Evolutionary conservation across 2,329 filamentous ascomycete species (phyloP), one percentile per base, ranked within the genome.

Genomic region (Bipolaris cookei): DNA sequence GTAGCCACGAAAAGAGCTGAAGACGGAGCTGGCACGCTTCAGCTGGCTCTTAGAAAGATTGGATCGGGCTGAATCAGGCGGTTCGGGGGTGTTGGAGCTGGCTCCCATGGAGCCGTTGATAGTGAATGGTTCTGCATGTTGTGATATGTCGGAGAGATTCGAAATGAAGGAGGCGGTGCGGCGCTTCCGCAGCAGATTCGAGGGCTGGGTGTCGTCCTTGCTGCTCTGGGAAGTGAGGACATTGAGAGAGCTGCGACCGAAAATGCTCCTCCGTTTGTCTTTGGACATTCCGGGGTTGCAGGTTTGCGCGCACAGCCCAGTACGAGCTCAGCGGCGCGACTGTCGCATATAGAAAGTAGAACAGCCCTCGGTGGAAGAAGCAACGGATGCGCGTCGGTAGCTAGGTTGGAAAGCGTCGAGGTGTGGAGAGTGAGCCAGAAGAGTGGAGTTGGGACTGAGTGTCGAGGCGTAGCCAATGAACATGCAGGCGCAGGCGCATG

Each of bases 1-100:
- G 47, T 83, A 74, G 34, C 80, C 83, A 58, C 82, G 80, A 48
- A 87, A 73, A 1, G 86, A 87, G 37, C 84, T 84, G 69, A 88
- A 86, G 23, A 86, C 78, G 3, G 85, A 87, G 66, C 66, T 73
- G 47, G 69, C 41, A 50, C 72, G 72, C 58, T 66, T 72, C 34
- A 59, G 50, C 44, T 61, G 67, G 28, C 62, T 58, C 46, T 66
- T 69, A 39, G 67, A 69, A 10, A 69, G 56, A 5, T 45, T 56
- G 5, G 66, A 61, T 30, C 59, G 58, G 30, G 60, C 62, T 16
- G 54, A 61, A 18, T 35, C 59, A 14, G 59, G 51, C 6, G 60
- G n/a, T 14, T 68, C 63, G 28, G 56, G 49, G 11, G 53, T 23
- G 32, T 62, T 52, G 43, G 35, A 61, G 2, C 34, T 41, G 32